Base-by-base conservation (phyloP, 768 basidiomycete species). In the Coprinopsis cinerea region DNA sequence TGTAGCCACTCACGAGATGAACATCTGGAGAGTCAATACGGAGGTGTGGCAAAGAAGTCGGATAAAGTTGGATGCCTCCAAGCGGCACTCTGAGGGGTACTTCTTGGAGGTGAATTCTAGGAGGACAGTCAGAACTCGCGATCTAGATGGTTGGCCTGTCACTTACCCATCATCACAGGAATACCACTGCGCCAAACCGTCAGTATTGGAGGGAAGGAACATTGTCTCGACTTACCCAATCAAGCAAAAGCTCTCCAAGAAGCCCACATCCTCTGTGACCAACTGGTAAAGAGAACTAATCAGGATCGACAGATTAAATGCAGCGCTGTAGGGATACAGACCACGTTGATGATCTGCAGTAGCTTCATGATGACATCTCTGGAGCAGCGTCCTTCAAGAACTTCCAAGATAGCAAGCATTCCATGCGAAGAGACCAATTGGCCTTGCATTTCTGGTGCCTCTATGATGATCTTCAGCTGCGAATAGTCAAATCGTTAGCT, bases 31-130 rank as follows among this genome's bases (percentile, higher is more conserved):
- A 1, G 95, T 99, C 54, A 96, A 67, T 10, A 92, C 85, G 1
- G 95, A 97, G 0, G 92, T 88, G 61, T 92, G 83, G 63, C 95
- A 96, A 22, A 98, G 78, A 13, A 94, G 68, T 23, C 90, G 84
- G 46, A 99, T 90, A 65, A 98, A 97, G 59, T 90, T 84, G 1
- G 96, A 97, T 0, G 94, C 95, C 61, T 97, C 90, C n/a, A 89
- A 67, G 28, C 96, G 83, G 58, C 93, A 96, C 62, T 96, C 93
- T 11, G 88, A 82, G 1, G 93, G 85, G 61, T 90, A 92, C 58
- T 88, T 91, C 72, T 95, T 97, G 10, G 91, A 92, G 0, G 95
- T 93, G 62, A 94, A 98, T 39, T 85, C 90, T 90, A 55, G 22
- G 42, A 9, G 49, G 46, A 35, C 24, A 49, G 27, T 43, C 55